phyloP scores from a whole-genome alignment of 2,329 filamentous ascomycete species.

The Hymenoscyphus repandus region DNA sequence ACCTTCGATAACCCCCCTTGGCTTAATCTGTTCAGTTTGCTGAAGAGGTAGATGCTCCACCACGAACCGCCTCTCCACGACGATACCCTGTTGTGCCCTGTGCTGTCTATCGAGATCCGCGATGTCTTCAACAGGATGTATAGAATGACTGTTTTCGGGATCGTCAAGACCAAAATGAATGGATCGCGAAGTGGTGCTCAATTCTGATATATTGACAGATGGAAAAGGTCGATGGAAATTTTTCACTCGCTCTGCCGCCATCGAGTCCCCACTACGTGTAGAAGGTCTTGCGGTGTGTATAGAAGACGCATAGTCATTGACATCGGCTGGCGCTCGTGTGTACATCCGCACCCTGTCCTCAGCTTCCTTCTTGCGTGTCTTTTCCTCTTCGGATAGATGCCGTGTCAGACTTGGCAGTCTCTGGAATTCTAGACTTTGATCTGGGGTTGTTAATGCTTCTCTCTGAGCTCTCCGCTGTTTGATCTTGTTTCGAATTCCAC shows the following conservation, averaged over 20 bases:
- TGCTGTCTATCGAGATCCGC: not conserved
- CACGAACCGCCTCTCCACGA: not conserved
- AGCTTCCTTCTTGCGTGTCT: not conserved
- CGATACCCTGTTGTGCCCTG: not conserved
- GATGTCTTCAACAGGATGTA: not conserved
- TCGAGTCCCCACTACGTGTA: not conserved
- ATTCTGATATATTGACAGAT: not conserved
- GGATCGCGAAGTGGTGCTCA: not conserved
- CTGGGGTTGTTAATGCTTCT: not conserved
- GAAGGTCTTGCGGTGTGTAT: not conserved
- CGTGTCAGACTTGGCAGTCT: conserved; percentile 3
- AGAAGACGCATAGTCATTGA: not conserved
- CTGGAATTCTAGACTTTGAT: conserved; percentile 6
- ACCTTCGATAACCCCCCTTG: no score
- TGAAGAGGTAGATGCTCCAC: not conserved
- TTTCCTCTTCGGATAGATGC: conserved; percentile 1
- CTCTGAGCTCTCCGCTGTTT: not conserved
- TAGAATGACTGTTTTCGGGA: not conserved
- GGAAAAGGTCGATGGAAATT: not conserved
- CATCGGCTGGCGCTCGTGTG: not conserved
- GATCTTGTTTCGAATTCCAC: conserved; percentile 2
- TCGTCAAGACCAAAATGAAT: not conserved
- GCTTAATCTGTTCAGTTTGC: not conserved
- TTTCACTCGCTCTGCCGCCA: not conserved
- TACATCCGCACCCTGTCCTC: conserved; percentile 3